Percentiles rank a stretch among this genome's conserved stretches.
Conservation (phyloP, 495 filamentous ascomycete species). For the Xylaria curta region DNA sequence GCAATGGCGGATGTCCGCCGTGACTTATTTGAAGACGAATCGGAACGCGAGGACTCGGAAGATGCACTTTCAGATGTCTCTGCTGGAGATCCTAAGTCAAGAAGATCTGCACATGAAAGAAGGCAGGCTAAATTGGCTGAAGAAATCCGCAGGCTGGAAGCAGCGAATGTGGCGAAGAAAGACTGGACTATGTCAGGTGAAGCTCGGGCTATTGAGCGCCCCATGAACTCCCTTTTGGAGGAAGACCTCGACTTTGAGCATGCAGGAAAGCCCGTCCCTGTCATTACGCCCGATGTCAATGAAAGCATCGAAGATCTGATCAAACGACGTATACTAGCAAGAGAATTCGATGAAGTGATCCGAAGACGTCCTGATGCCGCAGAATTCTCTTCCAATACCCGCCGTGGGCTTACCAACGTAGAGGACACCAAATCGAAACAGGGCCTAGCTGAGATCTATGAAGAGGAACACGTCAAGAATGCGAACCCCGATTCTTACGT, state of each 20-base stretch:
- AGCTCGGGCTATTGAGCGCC: slow-evolving; percentile 79
- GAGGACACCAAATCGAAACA: slow-evolving; percentile 87
- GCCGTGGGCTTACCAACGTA: slow-evolving; percentile 76
- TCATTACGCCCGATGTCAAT: slow-evolving; percentile 91
- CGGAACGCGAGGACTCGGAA: slow-evolving; percentile 61
- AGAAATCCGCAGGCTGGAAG: slow-evolving; percentile 89
- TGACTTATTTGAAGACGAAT: slow-evolving; percentile 88
- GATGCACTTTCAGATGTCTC: slow-evolving; percentile 62
- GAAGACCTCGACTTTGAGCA: slow-evolving; percentile 96
- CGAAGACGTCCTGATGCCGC: slow-evolving; percentile 77
- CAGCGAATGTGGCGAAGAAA: slow-evolving; percentile 86
- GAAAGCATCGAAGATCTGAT: slow-evolving; percentile 94
- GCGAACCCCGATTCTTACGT: slow-evolving; percentile 80
- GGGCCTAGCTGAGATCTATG: slow-evolving; percentile 90
- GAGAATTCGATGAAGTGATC: slow-evolving; percentile 92
- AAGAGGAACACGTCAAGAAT: slow-evolving; percentile 83
- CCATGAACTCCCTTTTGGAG: slow-evolving; percentile 89
- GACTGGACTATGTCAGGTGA: slow-evolving; percentile 92
- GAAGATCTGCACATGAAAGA: slow-evolving; percentile 82
- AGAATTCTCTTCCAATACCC: slow-evolving; percentile 57
- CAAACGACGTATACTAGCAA: slow-evolving; percentile 88
- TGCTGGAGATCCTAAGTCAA: slow-evolving; percentile 60
- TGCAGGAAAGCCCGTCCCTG: slow-evolving; percentile 91
- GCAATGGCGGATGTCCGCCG: slow-evolving; percentile 91
- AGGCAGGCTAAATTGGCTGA: slow-evolving; percentile 82